phyloP scores from a whole-genome alignment of 805 yeast genomes.

The Candida piceae region DNA sequence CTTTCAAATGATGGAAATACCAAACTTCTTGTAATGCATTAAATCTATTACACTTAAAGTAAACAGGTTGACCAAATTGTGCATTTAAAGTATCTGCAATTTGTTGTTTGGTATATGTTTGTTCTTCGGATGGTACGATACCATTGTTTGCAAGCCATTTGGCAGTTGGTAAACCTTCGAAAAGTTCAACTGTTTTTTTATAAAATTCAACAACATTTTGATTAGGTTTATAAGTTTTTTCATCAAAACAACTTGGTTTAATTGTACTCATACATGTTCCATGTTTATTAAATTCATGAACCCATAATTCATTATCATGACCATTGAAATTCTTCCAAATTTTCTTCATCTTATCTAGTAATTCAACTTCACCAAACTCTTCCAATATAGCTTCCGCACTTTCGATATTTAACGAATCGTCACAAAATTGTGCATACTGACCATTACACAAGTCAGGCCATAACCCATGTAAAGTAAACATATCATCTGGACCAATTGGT shows the following conservation, averaged over 20 bases:
- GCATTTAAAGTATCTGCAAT: conserved; percentile 47
- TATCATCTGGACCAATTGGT: conserved; percentile 62
- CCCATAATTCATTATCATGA: conserved; percentile 69
- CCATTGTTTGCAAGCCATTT: conserved; percentile 63
- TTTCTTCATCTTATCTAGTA: conserved; percentile 50
- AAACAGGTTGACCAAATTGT: conserved; percentile 52
- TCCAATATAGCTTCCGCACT: conserved; percentile 44
- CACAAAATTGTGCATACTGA: conserved; percentile 74
- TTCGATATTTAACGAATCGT: conserved; percentile 48
- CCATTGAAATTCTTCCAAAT: conserved; percentile 76
- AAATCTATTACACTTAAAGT: conserved; percentile 52
- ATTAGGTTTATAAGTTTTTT: conserved; percentile 20
- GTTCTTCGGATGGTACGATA: conserved; percentile 57
- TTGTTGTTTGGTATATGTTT: conserved; percentile 53
- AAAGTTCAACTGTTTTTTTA: conserved; percentile 53
- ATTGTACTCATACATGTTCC: conserved; percentile 88
- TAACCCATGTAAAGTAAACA: conserved; percentile 78
- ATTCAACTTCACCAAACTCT: conserved; percentile 42
- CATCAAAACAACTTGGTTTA: conserved; percentile 62
- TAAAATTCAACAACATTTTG: conserved; percentile 66
- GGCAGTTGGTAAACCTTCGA: conserved; percentile 58
- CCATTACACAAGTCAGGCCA: conserved; percentile 93
- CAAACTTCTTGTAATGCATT: conserved; percentile 60
- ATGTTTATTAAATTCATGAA: conserved; percentile 90
- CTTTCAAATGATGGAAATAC: conserved; percentile 76